Conservation (phyloP, 1,284 basidiomycete species). For the Sanghuangporus sanghuang region DNA sequence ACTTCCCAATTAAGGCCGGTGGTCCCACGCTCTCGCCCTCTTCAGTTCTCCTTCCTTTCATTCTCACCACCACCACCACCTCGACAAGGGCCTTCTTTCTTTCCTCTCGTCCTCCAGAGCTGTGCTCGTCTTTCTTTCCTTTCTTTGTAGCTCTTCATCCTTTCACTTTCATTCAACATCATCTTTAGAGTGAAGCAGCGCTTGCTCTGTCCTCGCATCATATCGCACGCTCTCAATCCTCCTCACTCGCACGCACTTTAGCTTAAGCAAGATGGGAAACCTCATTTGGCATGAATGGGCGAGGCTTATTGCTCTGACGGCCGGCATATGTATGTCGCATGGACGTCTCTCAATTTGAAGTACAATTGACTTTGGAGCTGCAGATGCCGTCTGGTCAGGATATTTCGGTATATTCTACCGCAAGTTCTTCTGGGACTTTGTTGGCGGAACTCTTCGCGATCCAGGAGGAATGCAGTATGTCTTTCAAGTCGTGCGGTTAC, state of each 20-base stretch:
- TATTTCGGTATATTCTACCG: slow-evolving; percentile 78
- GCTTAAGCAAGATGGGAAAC: slow-evolving; percentile 61
- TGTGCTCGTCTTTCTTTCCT: slow-evolving; percentile 25
- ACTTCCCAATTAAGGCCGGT: slow-evolving; percentile 48
- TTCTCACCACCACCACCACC: slow-evolving; percentile 25
- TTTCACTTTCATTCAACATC: slow-evolving; percentile 25
- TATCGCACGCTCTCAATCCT: slow-evolving; percentile 16
- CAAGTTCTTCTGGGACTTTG: slow-evolving; percentile 90
- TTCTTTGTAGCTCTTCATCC: background rate
- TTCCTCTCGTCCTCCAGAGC: slow-evolving; percentile 24
- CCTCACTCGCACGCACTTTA: slow-evolving; percentile 16
- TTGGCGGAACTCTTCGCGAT: slow-evolving; percentile 62
- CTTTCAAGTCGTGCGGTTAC: background rate
- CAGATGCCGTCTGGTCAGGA: slow-evolving; percentile 75
- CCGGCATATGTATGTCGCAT: slow-evolving; percentile 63
- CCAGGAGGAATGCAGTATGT: slow-evolving; percentile 80
- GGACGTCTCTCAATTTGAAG: slow-evolving; percentile 1
- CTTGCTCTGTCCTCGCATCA: slow-evolving; percentile 25
- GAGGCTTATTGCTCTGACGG: slow-evolving; percentile 65
- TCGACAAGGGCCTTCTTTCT: slow-evolving; percentile 23
- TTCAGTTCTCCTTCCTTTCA: slow-evolving; percentile 5
- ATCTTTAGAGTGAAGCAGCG: slow-evolving; percentile 27
- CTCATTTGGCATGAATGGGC: slow-evolving; percentile 80
- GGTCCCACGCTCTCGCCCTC: slow-evolving; percentile 25
- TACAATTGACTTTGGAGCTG: slow-evolving; percentile 15